Base-by-base conservation (phyloP, 306 rosid species). In the Lotus japonicus region DNA sequence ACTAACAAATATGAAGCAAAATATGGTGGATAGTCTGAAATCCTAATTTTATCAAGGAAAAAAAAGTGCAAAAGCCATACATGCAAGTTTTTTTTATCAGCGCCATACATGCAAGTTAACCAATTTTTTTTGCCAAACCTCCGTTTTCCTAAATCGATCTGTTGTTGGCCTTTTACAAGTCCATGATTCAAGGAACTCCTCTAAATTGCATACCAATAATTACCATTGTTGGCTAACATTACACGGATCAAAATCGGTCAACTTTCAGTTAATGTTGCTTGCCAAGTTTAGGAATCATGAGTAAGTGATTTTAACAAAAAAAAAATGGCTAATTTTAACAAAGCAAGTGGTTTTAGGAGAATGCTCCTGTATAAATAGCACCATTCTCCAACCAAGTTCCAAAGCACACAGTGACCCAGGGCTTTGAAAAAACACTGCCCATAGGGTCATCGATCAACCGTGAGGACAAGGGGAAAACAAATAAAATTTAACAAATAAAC, bases 121-220 rank as follows among this genome's bases (percentile, higher is more conserved):
- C 31, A 26, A 26, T n/a, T n/a, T n/a, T n/a, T n/a, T n/a, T n/a
- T n/a, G n/a, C 44, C 3, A 14, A 35, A 28, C 36, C 23, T 45
- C 49, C 45, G 17, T 6, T 28, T 28, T 11, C 9, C 5, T 26
- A 13, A n/a, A n/a, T n/a, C n/a, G n/a, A 2, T 21, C n/a, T 60
- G 7, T 60, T 18, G 36, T 39, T 5, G 14, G 7, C 7, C 31
- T 26, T 31, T 18, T 42, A 31, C 1, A 48, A 65, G 49, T 60
- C 75, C 80, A 76, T 11, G 23, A 69, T 68, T 61, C 19, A 69
- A 70, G 81, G 76, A 77, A 15, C 28, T 54, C 81, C 71, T 76
- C 53, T 13, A 50, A 62, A 62, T 52, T 9, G 6, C 0, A 43
- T 4, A 4, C 64, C n/a, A 48, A 38, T 36, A 35, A 45, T 31